Evolutionary conservation across 2,329 filamentous ascomycete genomes (phyloP).

Genomic region (Ilyonectria destructans): DNA sequence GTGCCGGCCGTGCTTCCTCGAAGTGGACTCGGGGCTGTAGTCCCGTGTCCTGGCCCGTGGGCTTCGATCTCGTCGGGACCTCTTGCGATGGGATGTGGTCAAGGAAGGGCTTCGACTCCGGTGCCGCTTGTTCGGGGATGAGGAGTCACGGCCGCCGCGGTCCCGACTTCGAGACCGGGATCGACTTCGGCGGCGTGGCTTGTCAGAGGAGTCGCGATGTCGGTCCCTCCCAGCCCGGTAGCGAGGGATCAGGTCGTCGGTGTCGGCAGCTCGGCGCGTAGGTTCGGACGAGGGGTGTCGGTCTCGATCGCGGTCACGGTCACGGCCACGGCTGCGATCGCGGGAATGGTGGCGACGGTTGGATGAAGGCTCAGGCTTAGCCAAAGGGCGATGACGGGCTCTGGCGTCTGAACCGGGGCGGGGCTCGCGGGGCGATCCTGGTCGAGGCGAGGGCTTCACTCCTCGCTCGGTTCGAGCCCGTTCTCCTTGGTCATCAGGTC

Average conservation of each 20-base stretch:
- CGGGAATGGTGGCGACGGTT: constrained; percentile 58
- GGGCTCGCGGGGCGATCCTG: constrained; percentile 52
- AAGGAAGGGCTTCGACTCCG: constrained; percentile 61
- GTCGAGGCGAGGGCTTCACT: constrained; percentile 52
- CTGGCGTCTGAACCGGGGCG: constrained; percentile 51
- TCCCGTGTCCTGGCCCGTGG: constrained; percentile 59
- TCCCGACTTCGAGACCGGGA: constrained; percentile 55
- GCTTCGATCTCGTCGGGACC: constrained; percentile 55
- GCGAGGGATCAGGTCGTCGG: constrained; percentile 58
- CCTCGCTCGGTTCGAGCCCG: constrained; percentile 56
- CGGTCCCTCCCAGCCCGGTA: constrained; percentile 54
- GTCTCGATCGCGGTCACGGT: constrained; percentile 53
- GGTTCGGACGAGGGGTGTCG: constrained; percentile 47
- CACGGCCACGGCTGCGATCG: constrained; percentile 57
- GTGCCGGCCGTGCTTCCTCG: constrained; percentile 52
- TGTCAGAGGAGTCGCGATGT: constrained; percentile 51
- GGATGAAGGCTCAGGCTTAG: constrained; percentile 53
- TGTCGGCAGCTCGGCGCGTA: constrained; percentile 50
- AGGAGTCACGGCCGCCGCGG: constrained; percentile 53
- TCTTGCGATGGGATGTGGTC: constrained; percentile 58
- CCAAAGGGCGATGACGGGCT: constrained; percentile 54
- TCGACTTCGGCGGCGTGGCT: constrained; percentile 54
- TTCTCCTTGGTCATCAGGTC: constrained; percentile 57
- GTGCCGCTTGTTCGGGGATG: constrained; percentile 59
- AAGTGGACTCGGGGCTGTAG: constrained; percentile 57